Evolutionary conservation across 2,329 filamentous ascomycete genomes (phyloP), one percentile per base, ranked within the genome.

Genomic region (Ceratocystis lukuohia): DNA sequence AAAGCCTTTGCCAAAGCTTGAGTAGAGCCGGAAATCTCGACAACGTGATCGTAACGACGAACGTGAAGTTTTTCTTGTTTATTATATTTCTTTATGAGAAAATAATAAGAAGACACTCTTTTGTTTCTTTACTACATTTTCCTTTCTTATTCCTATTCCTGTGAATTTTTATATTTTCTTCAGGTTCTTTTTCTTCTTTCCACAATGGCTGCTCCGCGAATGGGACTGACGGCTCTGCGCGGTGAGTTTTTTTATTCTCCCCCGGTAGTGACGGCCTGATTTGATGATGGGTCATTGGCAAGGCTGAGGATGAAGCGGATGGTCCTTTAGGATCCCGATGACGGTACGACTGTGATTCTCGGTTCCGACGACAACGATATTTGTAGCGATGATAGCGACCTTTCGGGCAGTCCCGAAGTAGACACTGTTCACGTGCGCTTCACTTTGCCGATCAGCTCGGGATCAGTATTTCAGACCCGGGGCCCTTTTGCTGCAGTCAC

Each of bases 181-280:
- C 3, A 28, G 28, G 28, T 25, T 61, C 28, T 65, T 57, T 59
- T 46, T 15, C 45, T 20, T 64, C 62, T 68, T 66, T 70, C 70
- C 72, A 75, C 71, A 56, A 85, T 85, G 82, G 80, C 79, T 74
- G 78, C 80, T 72, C 80, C 82, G 72, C 77, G 82, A 77, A 78
- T 83, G 72, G 82, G 82, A 74, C 73, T 83, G 71, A 79, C 80
- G 76, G 82, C 82, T 74, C 75, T 84, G 74, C 81, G 82, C 75
- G 79, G 82, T 80, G 80, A 66, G 66, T 61, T 67, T 61, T 61
- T 50, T 33, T 20, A 20, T 17, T 17, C 25, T 56, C 30, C 22
- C 50, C 20, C 8, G 46, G 17, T 48, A 48, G 3, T n/a, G 46
- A 22, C 46, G 17, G 46, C 46, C 8, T 48, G 46, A 1, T 6